Conservation (phyloP, 805 yeast genomes). For the Saccharomycopsis sp. region DNA sequence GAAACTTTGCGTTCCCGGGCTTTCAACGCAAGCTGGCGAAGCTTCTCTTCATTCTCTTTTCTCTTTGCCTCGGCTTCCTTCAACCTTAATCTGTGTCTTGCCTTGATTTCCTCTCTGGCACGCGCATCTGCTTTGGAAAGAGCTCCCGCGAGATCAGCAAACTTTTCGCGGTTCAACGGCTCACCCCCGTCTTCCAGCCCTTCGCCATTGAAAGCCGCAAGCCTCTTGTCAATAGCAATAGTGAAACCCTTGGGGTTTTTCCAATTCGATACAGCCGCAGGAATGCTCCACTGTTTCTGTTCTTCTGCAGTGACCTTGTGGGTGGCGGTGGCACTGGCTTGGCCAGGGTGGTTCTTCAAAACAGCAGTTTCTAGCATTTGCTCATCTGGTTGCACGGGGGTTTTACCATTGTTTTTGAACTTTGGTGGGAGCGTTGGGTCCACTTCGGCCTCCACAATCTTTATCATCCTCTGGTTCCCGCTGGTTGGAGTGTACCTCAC, state of each 20-base stretch:
- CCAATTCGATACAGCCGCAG: conserved; percentile 91
- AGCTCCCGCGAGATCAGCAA: conserved; percentile 59
- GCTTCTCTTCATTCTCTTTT: conserved; percentile 40
- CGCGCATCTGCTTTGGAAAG: conserved; percentile 56
- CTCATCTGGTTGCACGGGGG: conserved; percentile 49
- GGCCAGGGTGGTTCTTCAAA: no score
- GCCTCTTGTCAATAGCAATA: conserved; percentile 68
- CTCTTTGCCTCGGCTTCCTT: conserved; percentile 42
- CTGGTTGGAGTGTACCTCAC: conserved; percentile 17
- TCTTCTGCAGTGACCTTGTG: conserved; percentile 52
- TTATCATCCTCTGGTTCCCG: conserved; percentile 37
- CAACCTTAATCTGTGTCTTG: conserved; percentile 41
- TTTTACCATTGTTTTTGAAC: conserved; percentile 60
- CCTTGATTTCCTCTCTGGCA: conserved; percentile 47
- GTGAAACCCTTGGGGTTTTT: conserved; percentile 88
- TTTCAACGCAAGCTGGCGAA: conserved; percentile 41
- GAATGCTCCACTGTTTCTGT: conserved; percentile 75
- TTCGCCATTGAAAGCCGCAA: conserved; percentile 44
- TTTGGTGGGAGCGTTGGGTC: conserved; percentile 88
- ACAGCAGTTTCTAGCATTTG: conserved; percentile 45
- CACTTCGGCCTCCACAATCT: conserved; percentile 54
- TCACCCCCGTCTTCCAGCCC: no score
- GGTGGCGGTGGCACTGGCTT: no score
- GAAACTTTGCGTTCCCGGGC: conserved; percentile 29
- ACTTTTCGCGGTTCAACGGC: conserved; percentile 26